phyloP scores from a whole-genome alignment of 441 rosid genomes.

The Adansonia madagascariensis region DNA sequence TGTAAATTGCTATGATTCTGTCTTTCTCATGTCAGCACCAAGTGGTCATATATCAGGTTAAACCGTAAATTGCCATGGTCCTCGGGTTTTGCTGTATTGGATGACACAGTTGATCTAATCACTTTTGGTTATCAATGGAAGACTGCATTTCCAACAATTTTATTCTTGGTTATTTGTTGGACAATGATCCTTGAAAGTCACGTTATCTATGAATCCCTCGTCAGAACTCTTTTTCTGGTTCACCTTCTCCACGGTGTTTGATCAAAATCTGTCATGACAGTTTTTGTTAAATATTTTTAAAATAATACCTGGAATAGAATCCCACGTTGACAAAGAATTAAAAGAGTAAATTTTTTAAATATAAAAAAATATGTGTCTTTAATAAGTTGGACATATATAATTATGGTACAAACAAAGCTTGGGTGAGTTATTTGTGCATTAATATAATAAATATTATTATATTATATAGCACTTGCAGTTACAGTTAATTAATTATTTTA shows the following conservation, averaged over 20 bases:
- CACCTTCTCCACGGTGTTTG: not conserved
- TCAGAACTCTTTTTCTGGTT: not conserved
- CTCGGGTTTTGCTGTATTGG: not conserved
- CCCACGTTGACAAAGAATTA: no score
- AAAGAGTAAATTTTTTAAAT: no score
- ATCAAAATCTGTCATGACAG: not conserved
- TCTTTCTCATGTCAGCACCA: not conserved
- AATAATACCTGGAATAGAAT: no score
- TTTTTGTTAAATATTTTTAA: not conserved
- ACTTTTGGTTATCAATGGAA: not conserved
- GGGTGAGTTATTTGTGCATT: no score
- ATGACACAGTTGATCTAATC: not conserved
- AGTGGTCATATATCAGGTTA: not conserved
- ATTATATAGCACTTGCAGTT: no score
- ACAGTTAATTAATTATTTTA: no score
- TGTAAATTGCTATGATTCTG: constrained; percentile 19
- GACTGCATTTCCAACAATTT: not conserved
- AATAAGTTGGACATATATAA: no score
- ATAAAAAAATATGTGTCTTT: no score
- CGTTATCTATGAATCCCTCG: not conserved
- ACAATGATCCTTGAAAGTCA: not conserved
- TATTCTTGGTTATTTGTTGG: not conserved
- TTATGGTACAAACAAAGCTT: no score
- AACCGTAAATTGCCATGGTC: no score
- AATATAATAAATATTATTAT: no score